Base-by-base conservation (phyloP, 2,329 filamentous ascomycete species). In the Penicillium italicum region DNA sequence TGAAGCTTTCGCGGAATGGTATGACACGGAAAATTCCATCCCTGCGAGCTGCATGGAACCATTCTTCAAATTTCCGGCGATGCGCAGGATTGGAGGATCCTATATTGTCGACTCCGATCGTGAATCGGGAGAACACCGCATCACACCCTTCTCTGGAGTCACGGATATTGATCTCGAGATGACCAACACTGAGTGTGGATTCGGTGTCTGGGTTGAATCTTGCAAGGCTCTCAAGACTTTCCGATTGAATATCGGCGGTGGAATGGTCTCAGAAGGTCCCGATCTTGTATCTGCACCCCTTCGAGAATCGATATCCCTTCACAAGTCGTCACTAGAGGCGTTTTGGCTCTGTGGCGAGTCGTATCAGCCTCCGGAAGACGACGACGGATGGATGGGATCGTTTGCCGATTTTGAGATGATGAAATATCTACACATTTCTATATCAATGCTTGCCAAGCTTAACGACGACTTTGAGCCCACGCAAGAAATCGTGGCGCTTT, bases 191-290 rank as follows among this genome's bases (percentile, higher is more conserved):
- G 40, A 37, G 26, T 45, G 33, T 45, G 49, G 49, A 20, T 51
- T 51, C 5, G 22, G 30, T 24, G n/a, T 28, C 16, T 51, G 49
- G 49, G 37, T 51, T 9, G 40, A 51, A 36, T 34, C 49, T 18
- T 51, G 49, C 40, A 45, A 30, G 8, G 49, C 49, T 36, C 31
- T 45, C 12, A 45, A 24, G n/a, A 33, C 49, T 9, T 51, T 51
- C 30, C 49, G 40, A 1, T 22, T 51, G 3, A 36, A 44, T 6
- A 9, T 37, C 14, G 40, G 49, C 3, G 49, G 49, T 5, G n/a
- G 1, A 4, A 24, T 37, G 10, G 10, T 37, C 31, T 45, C 40
- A 12, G 30, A 28, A 9, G 28, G 20, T 0, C 41, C 49, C 8
- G 38, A 44, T n/a, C 8, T 44, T 26, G 9, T 44, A 30, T 14